These are phyloP conservation scores for Didymella glomerata DNA, from an alignment of 2,329 filamentous ascomycete genomes.

Conservation along the genomic window DNA sequence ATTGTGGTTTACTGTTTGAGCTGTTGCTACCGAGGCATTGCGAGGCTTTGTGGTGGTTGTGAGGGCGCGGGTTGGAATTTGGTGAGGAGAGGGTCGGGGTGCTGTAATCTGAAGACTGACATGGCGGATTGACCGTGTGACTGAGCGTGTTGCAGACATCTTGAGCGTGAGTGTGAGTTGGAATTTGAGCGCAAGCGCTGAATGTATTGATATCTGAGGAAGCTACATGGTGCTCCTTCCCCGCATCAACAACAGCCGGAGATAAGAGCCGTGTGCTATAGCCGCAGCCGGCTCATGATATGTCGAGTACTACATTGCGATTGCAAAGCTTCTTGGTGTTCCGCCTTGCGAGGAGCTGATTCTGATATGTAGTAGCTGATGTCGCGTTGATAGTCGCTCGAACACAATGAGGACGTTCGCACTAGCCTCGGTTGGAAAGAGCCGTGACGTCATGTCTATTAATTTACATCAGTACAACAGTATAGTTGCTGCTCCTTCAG, in stretches of 20 bases:
- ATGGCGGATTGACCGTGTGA: not conserved
- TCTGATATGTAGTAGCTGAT: not conserved
- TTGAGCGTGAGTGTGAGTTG: not conserved
- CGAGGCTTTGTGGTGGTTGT: conserved; percentile 24
- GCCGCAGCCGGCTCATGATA: not conserved
- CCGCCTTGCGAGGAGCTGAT: not conserved
- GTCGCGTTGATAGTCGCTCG: not conserved
- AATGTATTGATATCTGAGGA: not conserved
- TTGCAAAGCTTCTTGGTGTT: too few relatives aligned
- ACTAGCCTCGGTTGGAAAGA: not conserved
- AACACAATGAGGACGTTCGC: too few relatives aligned
- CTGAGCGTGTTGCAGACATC: conserved; percentile 4
- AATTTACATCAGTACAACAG: not conserved
- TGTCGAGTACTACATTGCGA: not conserved
- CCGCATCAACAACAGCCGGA: conserved; percentile 14
- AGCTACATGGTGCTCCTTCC: conserved; percentile 7
- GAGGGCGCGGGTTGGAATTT: conserved; percentile 15
- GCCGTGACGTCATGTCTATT: not conserved
- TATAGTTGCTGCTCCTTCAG: not conserved
- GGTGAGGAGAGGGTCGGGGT: not conserved
- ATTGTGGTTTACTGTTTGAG: conserved; percentile 38
- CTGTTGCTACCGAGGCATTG: conserved; percentile 30
- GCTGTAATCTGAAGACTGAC: not conserved
- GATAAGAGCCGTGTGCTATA: conserved; percentile 1
- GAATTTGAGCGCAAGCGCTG: not conserved